Conservation (phyloP, 2,329 filamentous ascomycete species). For the Aspergillus quadricinctus region DNA sequence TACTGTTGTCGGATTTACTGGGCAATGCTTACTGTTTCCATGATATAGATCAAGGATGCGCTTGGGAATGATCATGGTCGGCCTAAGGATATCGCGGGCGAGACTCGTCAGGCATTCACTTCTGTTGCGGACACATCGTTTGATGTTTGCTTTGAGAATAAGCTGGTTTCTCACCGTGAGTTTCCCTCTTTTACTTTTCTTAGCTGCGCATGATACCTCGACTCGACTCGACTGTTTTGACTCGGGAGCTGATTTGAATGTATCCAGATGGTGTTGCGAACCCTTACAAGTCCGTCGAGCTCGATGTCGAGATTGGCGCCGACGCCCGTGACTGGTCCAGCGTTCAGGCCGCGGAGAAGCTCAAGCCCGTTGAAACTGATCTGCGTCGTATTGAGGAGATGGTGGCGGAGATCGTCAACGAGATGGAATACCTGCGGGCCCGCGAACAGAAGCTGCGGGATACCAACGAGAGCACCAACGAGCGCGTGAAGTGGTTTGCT, state of each 20-base stretch:
- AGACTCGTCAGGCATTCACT: slow-evolving; percentile 90
- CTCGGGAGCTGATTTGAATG: slow-evolving; percentile 2
- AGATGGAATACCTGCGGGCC: slow-evolving; percentile 91
- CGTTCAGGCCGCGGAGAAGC: slow-evolving; percentile 93
- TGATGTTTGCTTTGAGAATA: slow-evolving; percentile 94
- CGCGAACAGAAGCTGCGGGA: slow-evolving; percentile 95
- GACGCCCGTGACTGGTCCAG: slow-evolving; percentile 98
- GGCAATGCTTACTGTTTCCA: slow-evolving; percentile 6
- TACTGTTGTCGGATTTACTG: neutral
- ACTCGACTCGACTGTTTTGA: too few relatives aligned
- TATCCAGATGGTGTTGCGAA: slow-evolving; percentile 37
- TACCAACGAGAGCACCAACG: slow-evolving; percentile 99
- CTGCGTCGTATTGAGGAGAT: slow-evolving; percentile 89
- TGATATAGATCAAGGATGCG: slow-evolving; percentile 78
- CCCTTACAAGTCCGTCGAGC: slow-evolving; percentile 70
- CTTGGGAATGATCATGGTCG: slow-evolving; percentile 94
- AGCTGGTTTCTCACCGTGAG: slow-evolving; percentile 63
- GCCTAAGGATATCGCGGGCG: slow-evolving; percentile 85
- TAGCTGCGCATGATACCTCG: neutral
- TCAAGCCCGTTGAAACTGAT: slow-evolving; percentile 94
- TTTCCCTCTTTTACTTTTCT: slow-evolving; percentile 15
- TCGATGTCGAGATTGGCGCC: slow-evolving; percentile 93
- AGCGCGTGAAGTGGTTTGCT: slow-evolving; percentile 97
- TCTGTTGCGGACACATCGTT: slow-evolving; percentile 88
- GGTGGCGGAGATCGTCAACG: slow-evolving; percentile 77